Conservation (phyloP, 108 stramenopile genomes). For the Bacterosira constricta region DNA sequence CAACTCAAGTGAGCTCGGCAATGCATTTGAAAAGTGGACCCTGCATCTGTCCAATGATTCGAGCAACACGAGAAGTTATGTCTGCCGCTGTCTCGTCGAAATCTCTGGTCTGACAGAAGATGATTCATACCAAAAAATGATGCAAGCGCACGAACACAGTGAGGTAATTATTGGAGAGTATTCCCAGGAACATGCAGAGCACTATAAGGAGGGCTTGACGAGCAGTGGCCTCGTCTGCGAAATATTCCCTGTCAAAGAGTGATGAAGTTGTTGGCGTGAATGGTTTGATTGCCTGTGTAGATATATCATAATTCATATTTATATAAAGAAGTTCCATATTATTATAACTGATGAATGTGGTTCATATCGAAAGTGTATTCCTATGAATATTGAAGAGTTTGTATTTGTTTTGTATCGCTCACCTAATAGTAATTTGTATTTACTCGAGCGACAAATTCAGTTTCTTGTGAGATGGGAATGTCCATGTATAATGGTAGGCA, state of each 20-base stretch:
- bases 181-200: conserved; percentile 10
- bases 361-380: too few relatives aligned
- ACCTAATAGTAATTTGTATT: too few relatives aligned
- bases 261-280: too few relatives aligned
- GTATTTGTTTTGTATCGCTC: too few relatives aligned
- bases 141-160: conserved; percentile 1
- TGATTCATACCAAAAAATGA: conserved; percentile 7
- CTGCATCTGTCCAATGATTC: conserved; percentile 10
- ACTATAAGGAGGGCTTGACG: conserved; percentile 9
- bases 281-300: too few relatives aligned
- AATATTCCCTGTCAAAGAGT: conserved; percentile 5
- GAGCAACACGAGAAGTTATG: conserved; percentile 3
- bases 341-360: too few relatives aligned
- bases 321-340: too few relatives aligned
- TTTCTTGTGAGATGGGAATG: too few relatives aligned
- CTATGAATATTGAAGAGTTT: too few relatives aligned
- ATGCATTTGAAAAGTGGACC: conserved; percentile 5
- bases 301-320: too few relatives aligned
- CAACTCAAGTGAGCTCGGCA: neutral
- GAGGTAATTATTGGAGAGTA: conserved; percentile 11
- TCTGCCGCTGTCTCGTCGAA: conserved; percentile 6
- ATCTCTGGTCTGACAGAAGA: neutral
- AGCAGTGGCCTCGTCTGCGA: conserved; percentile 11
- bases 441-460: too few relatives aligned
- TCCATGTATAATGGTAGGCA: too few relatives aligned